phyloP scores from a whole-genome alignment of 2,329 filamentous ascomycete genomes.

The Gaeumannomyces sp. region DNA sequence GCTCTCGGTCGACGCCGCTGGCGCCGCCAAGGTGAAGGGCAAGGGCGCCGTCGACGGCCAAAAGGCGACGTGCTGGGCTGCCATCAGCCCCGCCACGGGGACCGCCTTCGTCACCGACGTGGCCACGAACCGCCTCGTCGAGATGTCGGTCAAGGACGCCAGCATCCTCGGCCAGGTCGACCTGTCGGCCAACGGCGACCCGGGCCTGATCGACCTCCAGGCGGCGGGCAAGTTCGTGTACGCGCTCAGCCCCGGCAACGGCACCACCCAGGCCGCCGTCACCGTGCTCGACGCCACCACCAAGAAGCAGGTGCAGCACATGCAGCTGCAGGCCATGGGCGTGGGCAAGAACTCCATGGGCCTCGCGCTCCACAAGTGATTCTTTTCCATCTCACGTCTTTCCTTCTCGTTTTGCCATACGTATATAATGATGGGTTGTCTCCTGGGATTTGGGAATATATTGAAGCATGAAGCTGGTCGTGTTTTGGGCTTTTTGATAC shows the following conservation, averaged over 20 bases:
- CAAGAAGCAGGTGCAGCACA: slow-evolving; percentile 26
- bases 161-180: slow-evolving; percentile 38
- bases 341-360: slow-evolving; percentile 24
- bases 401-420: not conserved
- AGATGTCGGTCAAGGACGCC: slow-evolving; percentile 46
- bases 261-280: slow-evolving; percentile 29
- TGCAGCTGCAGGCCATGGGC: slow-evolving; percentile 21
- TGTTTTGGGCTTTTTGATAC: no score
- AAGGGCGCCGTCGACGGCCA: slow-evolving; percentile 42
- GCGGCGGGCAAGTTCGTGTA: slow-evolving; percentile 51
- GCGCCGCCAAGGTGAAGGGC: slow-evolving; percentile 30
- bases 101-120: slow-evolving; percentile 56
- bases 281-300: slow-evolving; percentile 29
- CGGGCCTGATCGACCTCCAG: slow-evolving; percentile 49
- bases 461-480: no score
- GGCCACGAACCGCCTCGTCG: slow-evolving; percentile 43
- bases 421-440: no score
- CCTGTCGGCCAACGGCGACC: slow-evolving; percentile 37
- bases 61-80: slow-evolving; percentile 51
- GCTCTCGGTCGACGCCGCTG: slow-evolving; percentile 35
- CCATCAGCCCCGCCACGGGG: slow-evolving; percentile 39
- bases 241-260: slow-evolving; percentile 48
- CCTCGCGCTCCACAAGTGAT: slow-evolving; percentile 20
- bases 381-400: not conserved
- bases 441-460: no score